Evolutionary conservation across 495 filamentous ascomycete species (phyloP), one percentile per base, ranked within the genome.

Genomic region (Daldinia grandis): DNA sequence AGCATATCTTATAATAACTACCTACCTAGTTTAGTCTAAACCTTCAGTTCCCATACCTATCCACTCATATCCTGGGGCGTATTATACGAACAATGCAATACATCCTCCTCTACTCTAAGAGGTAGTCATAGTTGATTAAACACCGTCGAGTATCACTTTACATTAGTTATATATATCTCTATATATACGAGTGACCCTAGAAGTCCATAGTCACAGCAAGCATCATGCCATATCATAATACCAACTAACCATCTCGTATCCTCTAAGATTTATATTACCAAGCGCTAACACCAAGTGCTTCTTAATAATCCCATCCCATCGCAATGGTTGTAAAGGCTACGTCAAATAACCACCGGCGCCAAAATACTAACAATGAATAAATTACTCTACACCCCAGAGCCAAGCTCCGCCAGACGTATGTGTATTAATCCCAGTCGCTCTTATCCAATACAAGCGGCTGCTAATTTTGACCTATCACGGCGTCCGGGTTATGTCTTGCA

Each of bases 401-500:
- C 33, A 35, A 35, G 33, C 33, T 35, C 33, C 33, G 10, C 33
- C 10, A 35, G 33, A 40, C 14, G 15, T 40, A 40, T 37, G 15
- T 40, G 17, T 37, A 44, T 57, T 33, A 27, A 49, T 10, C 47
- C 28, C 40, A 35, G 58, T 44, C 17, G 30, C 33, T 62, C 50
- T 15, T 24, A 66, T 56, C 21, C 15, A 70, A 19, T 59, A 25
- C 24, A 17, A 24, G 27, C 31, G 49, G 31, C 37, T 58, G 27
- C 54, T 58, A 19, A 17, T 61, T 33, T 53, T 49, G 40, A 53
- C 69, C 69, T 72, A 72, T 72, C 69, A 72, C 35, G 63, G 59
- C 33, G 63, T 58, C 54, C 24, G 51, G 42, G 51, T 50, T 40
- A 58, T 47, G n/a, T 31, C 21, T 30, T 50, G 49, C 51, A 31